Base-by-base conservation (phyloP, 2,329 filamentous ascomycete species). In the Shiraia bambusicola region DNA sequence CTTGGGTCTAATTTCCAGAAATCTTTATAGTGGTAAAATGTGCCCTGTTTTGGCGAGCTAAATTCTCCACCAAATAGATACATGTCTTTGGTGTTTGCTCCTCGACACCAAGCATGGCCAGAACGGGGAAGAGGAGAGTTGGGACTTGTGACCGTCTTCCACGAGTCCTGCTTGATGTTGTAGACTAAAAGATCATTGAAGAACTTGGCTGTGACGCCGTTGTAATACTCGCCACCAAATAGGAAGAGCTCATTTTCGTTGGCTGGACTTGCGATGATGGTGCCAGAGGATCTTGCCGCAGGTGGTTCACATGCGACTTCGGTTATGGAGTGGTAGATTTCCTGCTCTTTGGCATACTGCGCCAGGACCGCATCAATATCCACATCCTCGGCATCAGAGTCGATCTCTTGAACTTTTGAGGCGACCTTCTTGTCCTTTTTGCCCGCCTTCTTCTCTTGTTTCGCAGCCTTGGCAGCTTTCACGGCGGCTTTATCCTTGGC, bases 21-120 rank as follows among this genome's bases (percentile, higher is more conserved):
- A 72, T 97, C 93, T 61, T 95, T 95, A 73, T 98, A 98, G 70
- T 98, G 93, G 69, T 98, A 96, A 63, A 98, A 98, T 0, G 92
- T 97, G 3, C 93, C 93, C 70, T 97, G 93, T 66, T 96, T 97
- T 2, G 93, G 93, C 19, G 86, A 92, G 43, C 88, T 94, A 69
- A 98, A 98, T 71, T 98, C 93, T 47, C 92, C 93, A 51, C 93
- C 93, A 62, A 97, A 97, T 12, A 98, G 74, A 67, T 95, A 98
- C 37, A 97, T 81, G 25, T 87, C 83, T 49, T 86, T 87, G 12
- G 85, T 81, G 69, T 96, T 95, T 34, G 87, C 88, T 42, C 88
- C 90, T 44, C 90, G 81, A 59, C 88, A 94, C 89, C 91, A 96
- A 12, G 93, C 92, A 77, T 97, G 93, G 2, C 93, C 93, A 46